phyloP scores from a whole-genome alignment of 495 filamentous ascomycete species.

The Aspergillus affinis region DNA sequence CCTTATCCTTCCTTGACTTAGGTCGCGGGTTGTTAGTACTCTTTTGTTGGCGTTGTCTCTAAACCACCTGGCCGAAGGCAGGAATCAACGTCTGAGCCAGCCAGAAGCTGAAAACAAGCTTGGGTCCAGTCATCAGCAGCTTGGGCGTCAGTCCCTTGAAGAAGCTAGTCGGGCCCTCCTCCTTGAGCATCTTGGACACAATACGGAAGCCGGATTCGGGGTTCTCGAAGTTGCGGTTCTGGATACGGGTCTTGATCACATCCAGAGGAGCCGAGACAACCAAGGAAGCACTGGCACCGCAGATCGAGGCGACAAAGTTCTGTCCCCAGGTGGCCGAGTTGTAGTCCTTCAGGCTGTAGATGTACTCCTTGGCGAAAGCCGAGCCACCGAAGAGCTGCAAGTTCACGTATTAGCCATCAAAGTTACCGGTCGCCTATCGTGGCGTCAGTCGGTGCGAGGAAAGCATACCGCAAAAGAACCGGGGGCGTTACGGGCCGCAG shows the following conservation, averaged over 20 bases:
- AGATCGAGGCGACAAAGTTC: constrained; percentile 96
- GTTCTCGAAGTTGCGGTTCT: constrained; percentile 98
- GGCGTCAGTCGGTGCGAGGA: not conserved
- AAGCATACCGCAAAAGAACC: constrained; percentile 88
- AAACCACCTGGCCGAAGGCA: constrained; percentile 62
- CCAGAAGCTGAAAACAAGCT: constrained; percentile 99
- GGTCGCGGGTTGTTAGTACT: constrained; percentile 15
- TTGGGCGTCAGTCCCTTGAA: constrained; percentile 98
- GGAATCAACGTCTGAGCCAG: constrained; percentile 91
- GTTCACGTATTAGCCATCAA: constrained; percentile 17
- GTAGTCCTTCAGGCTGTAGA: constrained; percentile 85
- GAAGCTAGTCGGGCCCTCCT: constrained; percentile 83
- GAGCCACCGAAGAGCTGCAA: constrained; percentile 92
- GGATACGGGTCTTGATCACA: constrained; percentile 98
- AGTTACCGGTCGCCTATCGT: not conserved
- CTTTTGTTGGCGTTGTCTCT: constrained; percentile 24
- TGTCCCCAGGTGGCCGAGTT: constrained; percentile 92
- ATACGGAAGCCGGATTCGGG: constrained; percentile 93
- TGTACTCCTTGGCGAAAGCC: constrained; percentile 96
- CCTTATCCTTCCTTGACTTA: not conserved
- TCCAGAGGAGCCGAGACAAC: constrained; percentile 94
- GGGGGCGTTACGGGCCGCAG: constrained; percentile 93
- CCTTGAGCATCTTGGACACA: constrained; percentile 81
- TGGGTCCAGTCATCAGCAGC: constrained; percentile 97
- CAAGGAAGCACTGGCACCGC: constrained; percentile 87